A percentile compares a stretch with the other conserved stretches of the same genome.
Evolutionary conservation across 345 rosid species (phyloP).

Genomic region (Angophora floribunda): DNA sequence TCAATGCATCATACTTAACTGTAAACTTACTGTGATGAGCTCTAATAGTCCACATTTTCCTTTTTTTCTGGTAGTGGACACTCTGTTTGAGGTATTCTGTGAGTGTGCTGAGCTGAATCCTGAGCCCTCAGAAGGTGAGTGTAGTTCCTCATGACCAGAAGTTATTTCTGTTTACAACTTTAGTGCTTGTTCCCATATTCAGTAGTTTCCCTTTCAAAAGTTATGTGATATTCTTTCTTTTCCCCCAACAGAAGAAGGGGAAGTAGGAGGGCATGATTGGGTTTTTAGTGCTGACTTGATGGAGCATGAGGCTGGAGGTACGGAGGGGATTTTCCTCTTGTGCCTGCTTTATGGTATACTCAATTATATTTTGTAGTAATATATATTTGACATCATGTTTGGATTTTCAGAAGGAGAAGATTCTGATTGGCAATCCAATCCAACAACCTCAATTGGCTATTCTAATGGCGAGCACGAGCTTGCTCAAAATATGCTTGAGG

Average conservation of each 20-base stretch:
- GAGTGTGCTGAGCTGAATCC: slow-evolving; percentile 97
- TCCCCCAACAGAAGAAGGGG: slow-evolving; percentile 23
- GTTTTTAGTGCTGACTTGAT: slow-evolving; percentile 78
- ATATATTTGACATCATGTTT: background rate
- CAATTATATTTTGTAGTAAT: background rate
- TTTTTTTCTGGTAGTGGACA: slow-evolving; percentile 53
- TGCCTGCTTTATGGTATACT: background rate
- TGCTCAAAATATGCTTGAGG: slow-evolving; percentile 62
- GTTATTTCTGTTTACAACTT: background rate
- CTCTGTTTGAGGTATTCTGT: slow-evolving; percentile 70
- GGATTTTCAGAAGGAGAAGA: slow-evolving; percentile 35
- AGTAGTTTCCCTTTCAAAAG: background rate
- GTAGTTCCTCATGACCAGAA: background rate
- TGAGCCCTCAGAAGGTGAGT: slow-evolving; percentile 69
- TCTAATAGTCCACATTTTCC: background rate
- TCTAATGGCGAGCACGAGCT: slow-evolving; percentile 76
- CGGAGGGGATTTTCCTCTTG: background rate
- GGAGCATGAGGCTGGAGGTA: slow-evolving; percentile 44
- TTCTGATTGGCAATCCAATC: slow-evolving; percentile 39
- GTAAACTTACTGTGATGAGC: background rate
- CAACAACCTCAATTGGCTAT: slow-evolving; percentile 59
- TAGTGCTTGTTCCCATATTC: background rate
- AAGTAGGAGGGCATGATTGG: slow-evolving; percentile 49
- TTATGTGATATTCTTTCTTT: background rate
- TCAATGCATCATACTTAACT: background rate